Evolutionary conservation across 176 grass and related monocot species (phyloP).

Genomic region (Eragrostis nindensis): DNA sequence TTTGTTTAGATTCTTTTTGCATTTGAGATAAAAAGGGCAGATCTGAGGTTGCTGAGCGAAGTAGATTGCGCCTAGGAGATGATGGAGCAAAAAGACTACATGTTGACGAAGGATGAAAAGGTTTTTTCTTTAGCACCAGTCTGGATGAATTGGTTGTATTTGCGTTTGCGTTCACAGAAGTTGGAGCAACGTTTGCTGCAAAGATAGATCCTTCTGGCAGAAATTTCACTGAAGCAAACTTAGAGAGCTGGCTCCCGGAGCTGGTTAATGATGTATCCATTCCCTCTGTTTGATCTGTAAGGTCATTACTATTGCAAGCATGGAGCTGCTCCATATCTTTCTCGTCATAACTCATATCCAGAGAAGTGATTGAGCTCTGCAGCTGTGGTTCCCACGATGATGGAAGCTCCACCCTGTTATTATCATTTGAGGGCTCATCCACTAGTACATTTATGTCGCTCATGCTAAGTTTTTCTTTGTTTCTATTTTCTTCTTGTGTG

Average conservation of each 20-base stretch:
- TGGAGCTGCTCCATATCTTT: slow-evolving; percentile 31
- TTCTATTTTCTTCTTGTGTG: slow-evolving; percentile 35
- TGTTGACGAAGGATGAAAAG: slow-evolving; percentile 34
- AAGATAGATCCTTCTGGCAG: slow-evolving; percentile 32
- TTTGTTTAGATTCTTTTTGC: slow-evolving; percentile 32
- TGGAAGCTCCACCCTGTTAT: slow-evolving; percentile 28
- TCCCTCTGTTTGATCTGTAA: slow-evolving; percentile 25
- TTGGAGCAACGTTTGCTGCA: slow-evolving; percentile 13
- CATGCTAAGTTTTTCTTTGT: not conserved
- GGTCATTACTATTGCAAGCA: slow-evolving; percentile 21
- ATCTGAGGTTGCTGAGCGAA: slow-evolving; percentile 33
- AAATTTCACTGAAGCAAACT: slow-evolving; percentile 34
- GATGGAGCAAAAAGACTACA: slow-evolving; percentile 30
- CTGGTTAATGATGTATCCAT: slow-evolving; percentile 22
- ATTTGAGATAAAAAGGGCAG: slow-evolving; percentile 45
- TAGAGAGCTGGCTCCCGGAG: slow-evolving; percentile 18
- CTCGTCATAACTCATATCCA: slow-evolving; percentile 1
- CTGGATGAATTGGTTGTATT: slow-evolving; percentile 30
- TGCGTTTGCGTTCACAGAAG: slow-evolving; percentile 29
- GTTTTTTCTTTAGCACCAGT: slow-evolving; percentile 45
- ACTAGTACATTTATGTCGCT: slow-evolving; percentile 19
- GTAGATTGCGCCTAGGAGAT: slow-evolving; percentile 42
- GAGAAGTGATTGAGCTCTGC: slow-evolving; percentile 20
- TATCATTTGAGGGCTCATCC: slow-evolving; percentile 18
- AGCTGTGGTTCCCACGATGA: slow-evolving; percentile 26